Base-by-base conservation (phyloP, 1,139 yeast species). In the Hyphopichia buzzinii region DNA sequence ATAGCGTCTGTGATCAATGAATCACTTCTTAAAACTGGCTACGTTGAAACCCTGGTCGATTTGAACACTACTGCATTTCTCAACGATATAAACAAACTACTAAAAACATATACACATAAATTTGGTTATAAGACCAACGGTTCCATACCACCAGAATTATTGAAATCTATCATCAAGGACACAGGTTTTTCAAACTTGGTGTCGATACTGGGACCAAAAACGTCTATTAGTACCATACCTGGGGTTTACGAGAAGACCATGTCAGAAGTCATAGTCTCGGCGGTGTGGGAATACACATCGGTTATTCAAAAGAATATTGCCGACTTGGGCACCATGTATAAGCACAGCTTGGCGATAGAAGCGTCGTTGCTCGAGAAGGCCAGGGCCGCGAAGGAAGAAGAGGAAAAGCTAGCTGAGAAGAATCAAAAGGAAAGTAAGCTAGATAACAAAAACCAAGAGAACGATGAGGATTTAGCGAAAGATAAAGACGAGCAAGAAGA, bases 1-100 rank as follows among this genome's bases (percentile, higher is more conserved):
- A 49, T 64, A 5, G 64, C 64, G 11, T 52, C 71, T 6, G 50
- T 64, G 7, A 50, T 65, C 39, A 61, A 64, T 43, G 46, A 43
- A 26, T 35, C 51, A 4, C 46, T 62, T 28, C 48, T 50, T 32
- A 40, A 44, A 21, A 45, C 46, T 30, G 42, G 46, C 14, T 34
- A 36, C 15, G 32, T 39, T 12, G 50, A 48, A 14, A 35, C 41
- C 30, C 45, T 42, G 33, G 47, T 52, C 1, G 38, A 37, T 13
- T 34, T 59, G 14, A 50, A 51, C 7, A 39, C 52, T 13, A 39
- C 43, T 15, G 33, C 37, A 26, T 57, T 61, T 31, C 27, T 60
- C 6, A 26, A 31, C 12, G 52, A 49, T 19, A 38, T 59, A 27
- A 52, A 55, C 30, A 34, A 38, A n/a, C 33, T 53, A 14, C 37